Conservation (phyloP, 352 stramenopile species). For the Globisporangium takayamanum region DNA sequence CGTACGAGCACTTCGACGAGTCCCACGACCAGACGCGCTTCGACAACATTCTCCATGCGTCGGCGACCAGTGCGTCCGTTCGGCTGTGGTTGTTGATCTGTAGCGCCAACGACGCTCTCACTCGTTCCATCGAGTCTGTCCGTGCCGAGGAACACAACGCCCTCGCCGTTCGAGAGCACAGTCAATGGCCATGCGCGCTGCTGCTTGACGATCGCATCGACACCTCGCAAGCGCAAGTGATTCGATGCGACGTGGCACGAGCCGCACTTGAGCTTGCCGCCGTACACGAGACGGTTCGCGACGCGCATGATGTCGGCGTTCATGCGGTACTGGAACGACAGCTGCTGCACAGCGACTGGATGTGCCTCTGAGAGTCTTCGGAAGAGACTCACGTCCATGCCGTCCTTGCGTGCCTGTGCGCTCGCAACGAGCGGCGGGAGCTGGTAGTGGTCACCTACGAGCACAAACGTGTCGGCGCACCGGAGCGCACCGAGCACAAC, state of each 20-base stretch:
- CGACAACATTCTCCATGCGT: constrained; percentile 70
- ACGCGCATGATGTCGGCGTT: constrained; percentile 94
- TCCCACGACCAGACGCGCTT: constrained; percentile 62
- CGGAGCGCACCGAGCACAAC: constrained; percentile 91
- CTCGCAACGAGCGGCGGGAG: constrained; percentile 94
- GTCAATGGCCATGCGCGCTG: constrained; percentile 21
- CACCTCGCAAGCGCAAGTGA: constrained; percentile 12
- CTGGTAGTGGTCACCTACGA: constrained; percentile 98
- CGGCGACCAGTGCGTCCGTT: constrained; percentile 12
- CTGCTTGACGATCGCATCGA: background rate
- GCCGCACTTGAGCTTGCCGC: constrained; percentile 92
- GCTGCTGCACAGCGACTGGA: constrained; percentile 81
- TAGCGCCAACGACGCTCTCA: constrained; percentile 1
- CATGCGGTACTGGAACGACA: constrained; percentile 99
- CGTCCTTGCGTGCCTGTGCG: constrained; percentile 75
- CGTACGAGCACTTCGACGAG: constrained; percentile 63
- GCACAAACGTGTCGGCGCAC: constrained; percentile 91
- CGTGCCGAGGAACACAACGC: constrained; percentile 86
- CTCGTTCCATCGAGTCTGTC: constrained; percentile 33
- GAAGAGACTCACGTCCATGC: constrained; percentile 90
- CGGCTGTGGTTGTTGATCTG: background rate
- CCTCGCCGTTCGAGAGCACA: constrained; percentile 29
- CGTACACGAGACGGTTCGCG: constrained; percentile 92
- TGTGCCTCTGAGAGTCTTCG: constrained; percentile 89
- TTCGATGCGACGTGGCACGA: constrained; percentile 48